Evolutionary conservation across 768 basidiomycete genomes (phyloP).

Genomic region (Tylopilus plumbeoviolaceoides): DNA sequence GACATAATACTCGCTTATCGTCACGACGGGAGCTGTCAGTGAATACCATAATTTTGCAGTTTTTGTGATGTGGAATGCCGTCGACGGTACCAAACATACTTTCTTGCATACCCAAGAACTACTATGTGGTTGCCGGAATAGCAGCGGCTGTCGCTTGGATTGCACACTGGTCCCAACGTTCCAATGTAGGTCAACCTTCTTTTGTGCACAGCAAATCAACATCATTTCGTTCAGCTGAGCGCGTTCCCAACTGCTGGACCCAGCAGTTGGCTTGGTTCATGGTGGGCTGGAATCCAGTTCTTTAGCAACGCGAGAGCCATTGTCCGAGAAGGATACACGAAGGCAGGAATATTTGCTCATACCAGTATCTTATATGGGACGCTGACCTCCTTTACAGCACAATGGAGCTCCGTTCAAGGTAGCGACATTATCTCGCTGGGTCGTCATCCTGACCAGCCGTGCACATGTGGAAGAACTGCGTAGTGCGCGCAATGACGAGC

Average conservation of each 20-base stretch:
- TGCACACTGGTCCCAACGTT: too few relatives aligned
- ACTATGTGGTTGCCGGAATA: too few relatives aligned
- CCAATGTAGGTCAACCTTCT: too few relatives aligned
- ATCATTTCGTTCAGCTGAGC: not conserved
- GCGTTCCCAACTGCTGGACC: not conserved
- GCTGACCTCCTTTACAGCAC: not conserved
- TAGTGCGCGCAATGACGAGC: conserved; percentile 34
- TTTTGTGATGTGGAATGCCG: too few relatives aligned
- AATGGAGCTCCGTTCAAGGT: conserved; percentile 4
- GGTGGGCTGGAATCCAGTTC: conserved; percentile 6
- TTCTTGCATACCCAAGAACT: too few relatives aligned
- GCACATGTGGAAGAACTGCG: conserved; percentile 37
- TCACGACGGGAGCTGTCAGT: too few relatives aligned
- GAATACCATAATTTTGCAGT: too few relatives aligned
- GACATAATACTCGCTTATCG: too few relatives aligned
- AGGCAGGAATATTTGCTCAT: conserved; percentile 12
- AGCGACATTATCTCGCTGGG: too few relatives aligned
- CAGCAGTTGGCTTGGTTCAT: not conserved
- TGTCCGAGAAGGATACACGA: conserved; percentile 31
- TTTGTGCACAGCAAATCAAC: not conserved
- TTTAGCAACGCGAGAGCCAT: not conserved
- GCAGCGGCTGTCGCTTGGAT: too few relatives aligned
- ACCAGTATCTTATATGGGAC: not conserved
- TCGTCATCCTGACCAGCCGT: conserved; percentile 31
- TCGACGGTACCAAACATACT: too few relatives aligned